Percentiles rank a stretch among this genome's conserved stretches.
Evolutionary conservation across 805 yeast species (phyloP).

Genomic region (Saccharomycopsis guyanensis): DNA sequence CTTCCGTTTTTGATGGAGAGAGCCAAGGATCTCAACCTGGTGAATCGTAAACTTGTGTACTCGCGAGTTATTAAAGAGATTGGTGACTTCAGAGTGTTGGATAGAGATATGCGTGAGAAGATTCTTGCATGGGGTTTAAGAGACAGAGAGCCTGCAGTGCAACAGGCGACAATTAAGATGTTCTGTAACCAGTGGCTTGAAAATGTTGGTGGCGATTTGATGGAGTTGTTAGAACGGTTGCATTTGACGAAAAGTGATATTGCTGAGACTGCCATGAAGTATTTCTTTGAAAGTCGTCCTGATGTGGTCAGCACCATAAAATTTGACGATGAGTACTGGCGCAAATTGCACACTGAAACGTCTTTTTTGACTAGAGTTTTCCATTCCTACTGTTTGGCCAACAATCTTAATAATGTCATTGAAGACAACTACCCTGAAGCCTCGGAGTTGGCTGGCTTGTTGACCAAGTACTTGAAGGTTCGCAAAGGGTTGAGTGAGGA

Average conservation of each 20-base stretch:
- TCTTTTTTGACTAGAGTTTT: constrained; percentile 65
- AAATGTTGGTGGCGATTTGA: constrained; percentile 57
- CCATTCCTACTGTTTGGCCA: constrained; percentile 54
- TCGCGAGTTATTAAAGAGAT: constrained; percentile 59
- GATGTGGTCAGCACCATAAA: constrained; percentile 55
- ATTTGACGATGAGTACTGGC: constrained; percentile 65
- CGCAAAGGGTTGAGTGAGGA: constrained; percentile 30
- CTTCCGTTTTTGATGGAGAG: constrained; percentile 61
- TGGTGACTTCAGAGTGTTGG: constrained; percentile 52
- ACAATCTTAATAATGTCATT: constrained; percentile 43
- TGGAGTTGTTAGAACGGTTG: constrained; percentile 62
- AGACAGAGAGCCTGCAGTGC: constrained; percentile 74
- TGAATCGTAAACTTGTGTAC: constrained; percentile 67
- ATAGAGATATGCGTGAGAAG: constrained; percentile 50
- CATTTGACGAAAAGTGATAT: constrained; percentile 61
- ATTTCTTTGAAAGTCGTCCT: constrained; percentile 51
- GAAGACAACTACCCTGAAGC: constrained; percentile 77
- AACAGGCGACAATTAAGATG: constrained; percentile 63
- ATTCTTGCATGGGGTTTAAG: constrained; percentile 77
- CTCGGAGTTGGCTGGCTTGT: constrained; percentile 52
- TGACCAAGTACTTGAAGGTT: constrained; percentile 48
- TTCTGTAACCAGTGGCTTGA: constrained; percentile 68
- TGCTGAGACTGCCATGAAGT: constrained; percentile 60
- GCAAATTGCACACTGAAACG: constrained; percentile 61
- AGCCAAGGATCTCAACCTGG: constrained; percentile 69